Percentiles rank a stretch among this genome's conserved stretches.
Conservation (phyloP, 2,329 filamentous ascomycete genomes). For the Ophiostoma australiae region DNA sequence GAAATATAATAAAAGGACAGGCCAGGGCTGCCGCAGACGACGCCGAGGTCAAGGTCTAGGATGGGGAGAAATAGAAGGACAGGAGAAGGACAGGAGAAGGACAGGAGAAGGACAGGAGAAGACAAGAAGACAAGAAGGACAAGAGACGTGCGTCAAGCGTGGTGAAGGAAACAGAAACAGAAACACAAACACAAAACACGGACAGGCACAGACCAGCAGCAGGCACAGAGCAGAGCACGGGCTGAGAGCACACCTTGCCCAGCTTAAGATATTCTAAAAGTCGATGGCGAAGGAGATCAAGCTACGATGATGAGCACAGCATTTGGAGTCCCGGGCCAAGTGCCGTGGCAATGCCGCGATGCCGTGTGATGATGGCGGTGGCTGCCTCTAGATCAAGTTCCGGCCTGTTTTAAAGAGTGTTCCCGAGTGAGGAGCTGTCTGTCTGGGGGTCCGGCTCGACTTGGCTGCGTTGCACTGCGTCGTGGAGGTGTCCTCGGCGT, state of each 20-base stretch:
- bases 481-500: not conserved
- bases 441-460: not conserved
- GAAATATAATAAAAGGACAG: conserved; percentile 3
- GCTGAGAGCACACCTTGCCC: not conserved
- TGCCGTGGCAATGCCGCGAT: conserved; percentile 8
- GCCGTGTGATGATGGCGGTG: not conserved
- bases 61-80: no score
- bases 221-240: conserved; percentile 11
- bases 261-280: not conserved
- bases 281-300: not conserved
- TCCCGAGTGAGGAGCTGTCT: not conserved
- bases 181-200: not conserved
- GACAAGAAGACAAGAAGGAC: not conserved
- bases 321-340: conserved; percentile 1
- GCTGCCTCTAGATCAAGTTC: not conserved
- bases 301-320: not conserved
- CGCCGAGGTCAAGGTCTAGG: not conserved
- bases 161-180: not conserved
- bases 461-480: not conserved
- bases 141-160: conserved; percentile 1
- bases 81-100: not conserved
- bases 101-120: not conserved
- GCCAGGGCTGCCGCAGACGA: not conserved
- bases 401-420: not conserved
- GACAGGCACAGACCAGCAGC: conserved; percentile 5